A percentile compares a stretch with the other conserved stretches of the same genome.
These are phyloP conservation scores for Cytospora piceicola DNA, from an alignment of 2,329 filamentous ascomycete genomes.

Conservation along the genomic window DNA sequence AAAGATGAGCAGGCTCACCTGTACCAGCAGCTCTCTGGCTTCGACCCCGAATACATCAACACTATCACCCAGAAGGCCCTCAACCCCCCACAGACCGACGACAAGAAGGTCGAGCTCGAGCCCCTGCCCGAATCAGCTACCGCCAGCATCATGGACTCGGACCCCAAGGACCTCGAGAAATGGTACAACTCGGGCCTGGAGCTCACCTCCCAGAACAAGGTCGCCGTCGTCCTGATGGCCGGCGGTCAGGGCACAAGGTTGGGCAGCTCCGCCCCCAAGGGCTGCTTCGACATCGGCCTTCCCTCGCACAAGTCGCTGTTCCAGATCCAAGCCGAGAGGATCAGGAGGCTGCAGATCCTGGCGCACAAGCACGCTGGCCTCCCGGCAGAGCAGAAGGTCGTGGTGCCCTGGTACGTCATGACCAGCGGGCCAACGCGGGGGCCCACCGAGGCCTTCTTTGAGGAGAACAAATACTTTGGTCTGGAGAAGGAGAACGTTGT, in stretches of 20 bases:
- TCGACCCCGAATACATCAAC: slow-evolving; percentile 88
- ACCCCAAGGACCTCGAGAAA: slow-evolving; percentile 72
- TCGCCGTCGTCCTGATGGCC: slow-evolving; percentile 92
- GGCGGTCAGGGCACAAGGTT: slow-evolving; percentile 94
- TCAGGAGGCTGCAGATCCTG: slow-evolving; percentile 81
- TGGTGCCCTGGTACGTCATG: slow-evolving; percentile 99
- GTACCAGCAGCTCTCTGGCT: slow-evolving; percentile 78
- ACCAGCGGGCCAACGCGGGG: slow-evolving; percentile 91
- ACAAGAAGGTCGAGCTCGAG: slow-evolving; percentile 66
- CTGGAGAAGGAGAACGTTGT: slow-evolving; percentile 81
- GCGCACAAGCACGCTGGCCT: slow-evolving; percentile 70
- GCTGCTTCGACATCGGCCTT: slow-evolving; percentile 94
- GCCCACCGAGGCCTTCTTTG: slow-evolving; percentile 92
- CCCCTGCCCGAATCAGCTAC: slow-evolving; percentile 85
- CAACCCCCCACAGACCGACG: slow-evolving; percentile 68
- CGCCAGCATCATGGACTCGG: slow-evolving; percentile 90
- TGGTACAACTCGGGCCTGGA: slow-evolving; percentile 88
- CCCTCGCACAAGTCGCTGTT: slow-evolving; percentile 94
- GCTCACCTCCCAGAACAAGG: slow-evolving; percentile 74
- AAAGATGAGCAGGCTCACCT: slow-evolving; percentile 74
- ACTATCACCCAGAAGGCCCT: slow-evolving; percentile 81
- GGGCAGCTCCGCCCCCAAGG: slow-evolving; percentile 94
- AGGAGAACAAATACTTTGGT: slow-evolving; percentile 89
- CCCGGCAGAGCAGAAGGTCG: slow-evolving; percentile 53
- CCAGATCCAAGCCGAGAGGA: slow-evolving; percentile 95